These are phyloP conservation scores for Nematocida sp. DNA, from an alignment of 371 early-diverging fungal genomes.

Conservation along the genomic window DNA sequence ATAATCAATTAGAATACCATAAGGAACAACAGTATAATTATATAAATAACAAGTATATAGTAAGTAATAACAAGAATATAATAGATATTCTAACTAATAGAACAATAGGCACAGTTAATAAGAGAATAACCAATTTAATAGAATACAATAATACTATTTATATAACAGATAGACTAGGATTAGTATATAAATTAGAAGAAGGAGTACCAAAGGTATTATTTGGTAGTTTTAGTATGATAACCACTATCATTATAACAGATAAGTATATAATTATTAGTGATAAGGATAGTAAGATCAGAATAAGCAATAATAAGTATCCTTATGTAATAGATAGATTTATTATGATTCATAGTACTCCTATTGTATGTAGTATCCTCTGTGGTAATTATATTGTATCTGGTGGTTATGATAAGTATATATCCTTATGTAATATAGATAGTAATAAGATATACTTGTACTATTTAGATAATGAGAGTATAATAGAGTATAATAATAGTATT, in stretches of 20 bases:
- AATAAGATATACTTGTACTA: not conserved
- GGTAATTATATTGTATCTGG: constrained; percentile 22
- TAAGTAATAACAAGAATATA: no score
- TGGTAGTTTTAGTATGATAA: constrained; percentile 44
- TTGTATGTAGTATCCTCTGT: not conserved
- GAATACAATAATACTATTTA: constrained; percentile 22
- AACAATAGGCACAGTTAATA: no score
- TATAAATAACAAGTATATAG: no score
- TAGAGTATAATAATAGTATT: not conserved
- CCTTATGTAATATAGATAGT: constrained; percentile 6
- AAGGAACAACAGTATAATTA: no score
- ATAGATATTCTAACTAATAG: no score
- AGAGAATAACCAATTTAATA: no score
- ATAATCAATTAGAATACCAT: no score
- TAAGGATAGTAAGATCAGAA: constrained; percentile 45
- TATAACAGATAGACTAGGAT: constrained; percentile 22
- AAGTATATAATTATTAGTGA: constrained; percentile 20
- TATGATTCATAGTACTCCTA: constrained; percentile 23
- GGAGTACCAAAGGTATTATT: not conserved
- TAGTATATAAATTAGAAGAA: constrained; percentile 26
- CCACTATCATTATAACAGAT: constrained; percentile 8
- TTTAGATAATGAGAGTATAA: not conserved
- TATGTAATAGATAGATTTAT: constrained; percentile 16
- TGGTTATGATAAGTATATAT: constrained; percentile 39
- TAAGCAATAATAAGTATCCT: constrained; percentile 1